Base-by-base conservation (phyloP, 495 filamentous ascomycete species). In the Xanthoparmelia taractica region DNA sequence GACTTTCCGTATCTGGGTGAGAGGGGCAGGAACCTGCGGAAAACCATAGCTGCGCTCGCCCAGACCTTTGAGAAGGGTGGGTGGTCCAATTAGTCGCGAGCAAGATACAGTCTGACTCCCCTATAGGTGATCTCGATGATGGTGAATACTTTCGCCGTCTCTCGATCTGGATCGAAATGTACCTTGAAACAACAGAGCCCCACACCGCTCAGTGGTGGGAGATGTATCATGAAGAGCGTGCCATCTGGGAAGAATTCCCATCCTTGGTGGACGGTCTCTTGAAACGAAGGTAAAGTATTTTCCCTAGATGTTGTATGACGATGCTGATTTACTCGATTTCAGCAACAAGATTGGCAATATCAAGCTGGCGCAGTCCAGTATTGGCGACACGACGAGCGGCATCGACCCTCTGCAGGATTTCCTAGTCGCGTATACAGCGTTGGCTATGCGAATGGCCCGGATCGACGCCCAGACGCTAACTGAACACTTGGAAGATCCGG, bases 201-300 rank as follows among this genome's bases (percentile, higher is more conserved):
- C 65, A 57, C 17, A 33, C 59, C 17, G 61, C 68, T 25, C 61
- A 69, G 4, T 75, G 68, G 67, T 67, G 64, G 56, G 68, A 70
- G n/a, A 65, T 73, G 60, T 75, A 69, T 58, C 47, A 61, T 4
- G 74, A 82, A 4, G 73, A 84, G 36, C 63, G 66, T 31, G 74
- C 77, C 11, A 82, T 84, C 66, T 86, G 83, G 83, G 77, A 82
- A 33, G 73, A 78, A 15, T 45, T 86, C 10, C 79, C 81, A 3
- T 58, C 38, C 0, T 29, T 84, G 31, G 60, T 79, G 37, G 78
- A 82, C 47, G 65, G 64, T 45, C 57, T 84, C 23, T 64, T 82
- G 54, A 54, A 34, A 20, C 73, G 73, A 63, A 73, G 82, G 72
- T 60, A 68, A 79, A 80, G 73, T 65, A 74, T 71, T 18, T 6